These are phyloP conservation scores for Kazachstania martiniae DNA, from an alignment of 805 yeast genomes.

Conservation along the genomic window DNA sequence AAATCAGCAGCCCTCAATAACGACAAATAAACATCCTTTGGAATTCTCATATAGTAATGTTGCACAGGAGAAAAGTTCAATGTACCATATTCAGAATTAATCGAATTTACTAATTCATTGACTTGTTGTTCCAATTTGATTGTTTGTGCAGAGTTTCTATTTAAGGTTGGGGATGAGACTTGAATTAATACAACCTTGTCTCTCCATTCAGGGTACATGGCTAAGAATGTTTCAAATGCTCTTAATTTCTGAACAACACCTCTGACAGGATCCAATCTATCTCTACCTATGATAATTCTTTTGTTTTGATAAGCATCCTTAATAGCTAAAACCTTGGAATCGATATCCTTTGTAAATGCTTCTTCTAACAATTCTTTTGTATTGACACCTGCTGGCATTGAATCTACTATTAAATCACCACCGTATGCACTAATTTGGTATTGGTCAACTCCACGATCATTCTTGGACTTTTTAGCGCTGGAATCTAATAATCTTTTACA, in stretches of 20 bases:
- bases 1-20: constrained; percentile 81
- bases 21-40: constrained; percentile 81
- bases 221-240: constrained; percentile 81
- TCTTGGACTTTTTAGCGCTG: constrained; percentile 38
- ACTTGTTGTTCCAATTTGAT: constrained; percentile 69
- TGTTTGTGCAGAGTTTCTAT: constrained; percentile 30
- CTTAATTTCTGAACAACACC: constrained; percentile 90
- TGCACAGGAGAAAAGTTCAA: constrained; percentile 80
- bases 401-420: constrained; percentile 56
- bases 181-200: constrained; percentile 81
- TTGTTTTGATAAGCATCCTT: constrained; percentile 50
- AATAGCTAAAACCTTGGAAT: constrained; percentile 54
- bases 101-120: constrained; percentile 66
- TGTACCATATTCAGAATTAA: constrained; percentile 77
- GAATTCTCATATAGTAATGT: constrained; percentile 84
- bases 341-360: constrained; percentile 36
- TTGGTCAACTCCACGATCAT: constrained; percentile 22
- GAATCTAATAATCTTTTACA: constrained; percentile 82
- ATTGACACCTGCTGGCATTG: constrained; percentile 87
- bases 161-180: constrained; percentile 61
- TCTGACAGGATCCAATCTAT: constrained; percentile 79
- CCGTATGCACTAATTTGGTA: constrained; percentile 58
- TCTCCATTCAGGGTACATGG: constrained; percentile 88
- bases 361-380: constrained; percentile 56
- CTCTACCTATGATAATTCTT: constrained; percentile 87